A percentile compares a stretch with the other conserved stretches of the same genome.
phyloP scores from a whole-genome alignment of 306 rosid genomes.

The Sophora flavescens region DNA sequence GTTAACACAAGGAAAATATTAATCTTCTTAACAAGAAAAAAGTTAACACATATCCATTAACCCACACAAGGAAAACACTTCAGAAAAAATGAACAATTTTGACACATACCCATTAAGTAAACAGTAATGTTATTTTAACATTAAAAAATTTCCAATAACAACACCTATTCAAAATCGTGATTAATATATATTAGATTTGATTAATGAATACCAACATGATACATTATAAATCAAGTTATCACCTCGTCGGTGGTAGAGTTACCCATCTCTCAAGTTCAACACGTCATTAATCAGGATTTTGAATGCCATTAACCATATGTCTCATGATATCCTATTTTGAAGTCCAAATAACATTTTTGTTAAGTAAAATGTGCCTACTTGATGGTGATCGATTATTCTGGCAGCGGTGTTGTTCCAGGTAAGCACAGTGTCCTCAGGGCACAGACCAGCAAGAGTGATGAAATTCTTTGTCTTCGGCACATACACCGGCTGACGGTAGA shows the following conservation, averaged over 20 bases:
- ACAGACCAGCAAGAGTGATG: slow-evolving; percentile 80
- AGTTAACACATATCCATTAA: not conserved
- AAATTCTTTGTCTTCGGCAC: slow-evolving; percentile 92
- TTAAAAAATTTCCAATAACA: no score
- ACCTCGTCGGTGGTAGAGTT: no score
- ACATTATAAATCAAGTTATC: no score
- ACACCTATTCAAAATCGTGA: no score
- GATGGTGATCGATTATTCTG: slow-evolving; percentile 86
- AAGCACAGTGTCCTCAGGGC: slow-evolving; percentile 76
- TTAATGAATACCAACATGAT: no score
- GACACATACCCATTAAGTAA: slow-evolving; percentile 15
- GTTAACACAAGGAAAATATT: slow-evolving; percentile 28
- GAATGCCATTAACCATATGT: no score
- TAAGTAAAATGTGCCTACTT: slow-evolving; percentile 53
- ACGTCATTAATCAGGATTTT: no score
- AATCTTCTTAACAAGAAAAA: not conserved
- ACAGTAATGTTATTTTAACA: no score
- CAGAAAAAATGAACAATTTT: not conserved
- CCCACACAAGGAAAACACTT: not conserved
- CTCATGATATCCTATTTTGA: no score
- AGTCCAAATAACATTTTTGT: no score
- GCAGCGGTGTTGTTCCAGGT: slow-evolving; percentile 91
- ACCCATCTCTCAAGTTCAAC: no score
- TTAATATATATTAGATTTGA: no score
- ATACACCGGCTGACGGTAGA: slow-evolving; percentile 83